These are phyloP conservation scores for Bruguiera gymnorhiza DNA, from an alignment of 345 rosid species.

Conservation along the genomic window DNA sequence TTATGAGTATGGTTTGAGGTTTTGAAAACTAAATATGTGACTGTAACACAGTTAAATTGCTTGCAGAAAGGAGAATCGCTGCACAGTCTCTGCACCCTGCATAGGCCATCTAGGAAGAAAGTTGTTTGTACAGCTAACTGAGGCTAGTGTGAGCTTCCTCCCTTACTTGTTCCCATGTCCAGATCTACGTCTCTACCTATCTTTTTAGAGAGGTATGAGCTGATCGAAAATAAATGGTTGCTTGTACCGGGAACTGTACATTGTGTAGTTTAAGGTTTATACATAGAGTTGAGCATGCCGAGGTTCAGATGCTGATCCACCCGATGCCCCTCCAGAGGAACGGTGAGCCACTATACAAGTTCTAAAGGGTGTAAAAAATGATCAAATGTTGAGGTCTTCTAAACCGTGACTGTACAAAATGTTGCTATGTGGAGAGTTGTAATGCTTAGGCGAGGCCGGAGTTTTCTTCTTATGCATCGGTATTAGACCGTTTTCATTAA, in stretches of 20 bases:
- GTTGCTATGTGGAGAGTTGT: constrained; percentile 53
- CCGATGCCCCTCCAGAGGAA: constrained; percentile 36
- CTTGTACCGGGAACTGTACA: constrained; percentile 58
- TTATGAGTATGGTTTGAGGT: too few relatives aligned
- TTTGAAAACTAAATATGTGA: neutral
- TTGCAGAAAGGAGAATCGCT: constrained; percentile 67
- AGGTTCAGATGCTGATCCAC: constrained; percentile 36
- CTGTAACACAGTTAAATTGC: neutral
- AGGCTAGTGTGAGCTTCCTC: constrained; percentile 43
- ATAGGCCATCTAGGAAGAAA: constrained; percentile 36
- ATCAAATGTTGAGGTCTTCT: constrained; percentile 37
- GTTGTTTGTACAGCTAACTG: constrained; percentile 68
- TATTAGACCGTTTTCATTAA: constrained; percentile 22
- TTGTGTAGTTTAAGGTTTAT: constrained; percentile 67
- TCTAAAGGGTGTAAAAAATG: constrained; percentile 50
- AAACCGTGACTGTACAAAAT: constrained; percentile 45
- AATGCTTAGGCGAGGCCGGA: constrained; percentile 43
- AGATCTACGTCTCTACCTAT: constrained; percentile 26
- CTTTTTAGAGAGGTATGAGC: constrained; percentile 44
- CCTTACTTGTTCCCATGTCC: constrained; percentile 25
- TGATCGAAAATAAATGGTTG: constrained; percentile 46
- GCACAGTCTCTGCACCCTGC: constrained; percentile 49
- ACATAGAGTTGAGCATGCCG: constrained; percentile 44
- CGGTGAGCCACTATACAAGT: constrained; percentile 29
- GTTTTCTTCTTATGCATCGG: constrained; percentile 33